Evolutionary conservation across 2,329 filamentous ascomycete genomes (phyloP).

Genomic region (Botrytis porri): DNA sequence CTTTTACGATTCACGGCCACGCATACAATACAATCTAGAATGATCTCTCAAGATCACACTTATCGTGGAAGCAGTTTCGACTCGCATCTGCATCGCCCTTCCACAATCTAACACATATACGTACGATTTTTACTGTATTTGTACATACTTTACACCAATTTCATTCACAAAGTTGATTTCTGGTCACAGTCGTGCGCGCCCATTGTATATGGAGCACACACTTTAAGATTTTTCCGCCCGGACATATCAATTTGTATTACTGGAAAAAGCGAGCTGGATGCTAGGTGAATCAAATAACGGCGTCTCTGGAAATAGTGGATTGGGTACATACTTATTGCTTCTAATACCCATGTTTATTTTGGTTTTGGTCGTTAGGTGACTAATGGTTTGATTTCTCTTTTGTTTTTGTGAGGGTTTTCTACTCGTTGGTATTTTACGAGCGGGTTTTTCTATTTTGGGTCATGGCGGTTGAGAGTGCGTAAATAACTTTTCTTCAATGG

Average conservation of each 20-base stretch:
- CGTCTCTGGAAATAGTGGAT: background rate
- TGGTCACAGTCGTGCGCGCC: background rate
- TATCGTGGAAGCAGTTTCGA: background rate
- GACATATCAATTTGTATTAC: background rate
- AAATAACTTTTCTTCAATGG: background rate
- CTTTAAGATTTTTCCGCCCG: background rate
- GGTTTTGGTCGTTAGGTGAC: background rate
- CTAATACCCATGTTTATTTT: background rate
- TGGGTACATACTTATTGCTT: background rate
- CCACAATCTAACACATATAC: background rate
- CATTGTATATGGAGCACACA: background rate
- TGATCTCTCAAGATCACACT: background rate
- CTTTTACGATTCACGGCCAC: conserved; percentile 7
- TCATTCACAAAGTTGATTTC: background rate
- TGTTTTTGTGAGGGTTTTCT: background rate
- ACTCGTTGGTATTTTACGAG: background rate
- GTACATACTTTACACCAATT: background rate
- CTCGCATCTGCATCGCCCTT: background rate
- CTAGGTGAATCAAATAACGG: background rate
- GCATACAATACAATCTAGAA: background rate
- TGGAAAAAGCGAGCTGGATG: background rate
- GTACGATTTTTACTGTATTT: background rate
- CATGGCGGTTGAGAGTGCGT: background rate
- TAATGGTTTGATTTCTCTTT: background rate
- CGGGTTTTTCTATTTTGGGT: background rate